Evolutionary conservation across 306 rosid genomes (phyloP).

Genomic region (Herpetospermum pedunculosum): DNA sequence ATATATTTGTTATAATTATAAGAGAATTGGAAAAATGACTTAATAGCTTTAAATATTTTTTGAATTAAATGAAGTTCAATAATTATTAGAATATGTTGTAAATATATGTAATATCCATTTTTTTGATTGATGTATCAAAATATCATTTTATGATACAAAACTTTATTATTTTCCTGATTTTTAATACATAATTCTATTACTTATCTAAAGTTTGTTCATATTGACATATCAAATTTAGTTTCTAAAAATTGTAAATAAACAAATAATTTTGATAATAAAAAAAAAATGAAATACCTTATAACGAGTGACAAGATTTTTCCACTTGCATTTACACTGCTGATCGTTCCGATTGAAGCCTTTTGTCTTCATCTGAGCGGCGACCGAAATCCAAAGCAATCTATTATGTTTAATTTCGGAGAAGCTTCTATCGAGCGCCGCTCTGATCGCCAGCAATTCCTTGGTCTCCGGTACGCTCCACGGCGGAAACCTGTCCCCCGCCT

Average conservation of each 20-base stretch:
- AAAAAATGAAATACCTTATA: too few species aligned
- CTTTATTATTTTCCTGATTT: not conserved
- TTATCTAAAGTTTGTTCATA: too few species aligned
- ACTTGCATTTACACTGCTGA: conserved; percentile 99
- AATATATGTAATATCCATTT: not conserved
- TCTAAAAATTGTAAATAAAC: too few species aligned
- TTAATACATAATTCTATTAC: too few species aligned
- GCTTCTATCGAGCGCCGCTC: conserved; percentile 69
- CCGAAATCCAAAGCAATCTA: conserved; percentile 71
- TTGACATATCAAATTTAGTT: too few species aligned
- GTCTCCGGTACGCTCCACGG: conserved; percentile 93
- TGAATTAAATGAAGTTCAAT: not conserved
- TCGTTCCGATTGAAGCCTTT: conserved; percentile 71
- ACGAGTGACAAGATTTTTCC: conserved; percentile 96
- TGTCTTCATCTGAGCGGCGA: conserved; percentile 56
- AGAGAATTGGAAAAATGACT: not conserved
- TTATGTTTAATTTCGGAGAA: conserved; percentile 90
- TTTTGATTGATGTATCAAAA: not conserved
- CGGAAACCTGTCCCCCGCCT: conserved; percentile 53
- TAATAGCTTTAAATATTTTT: not conserved
- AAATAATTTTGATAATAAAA: too few species aligned
- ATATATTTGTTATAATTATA: not conserved
- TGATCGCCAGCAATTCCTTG: conserved; percentile 56
- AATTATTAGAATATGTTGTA: not conserved
- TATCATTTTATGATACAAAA: not conserved